Evolutionary conservation across 2,329 filamentous ascomycete species (phyloP).

Genomic region (Botrytis hyacinthi): DNA sequence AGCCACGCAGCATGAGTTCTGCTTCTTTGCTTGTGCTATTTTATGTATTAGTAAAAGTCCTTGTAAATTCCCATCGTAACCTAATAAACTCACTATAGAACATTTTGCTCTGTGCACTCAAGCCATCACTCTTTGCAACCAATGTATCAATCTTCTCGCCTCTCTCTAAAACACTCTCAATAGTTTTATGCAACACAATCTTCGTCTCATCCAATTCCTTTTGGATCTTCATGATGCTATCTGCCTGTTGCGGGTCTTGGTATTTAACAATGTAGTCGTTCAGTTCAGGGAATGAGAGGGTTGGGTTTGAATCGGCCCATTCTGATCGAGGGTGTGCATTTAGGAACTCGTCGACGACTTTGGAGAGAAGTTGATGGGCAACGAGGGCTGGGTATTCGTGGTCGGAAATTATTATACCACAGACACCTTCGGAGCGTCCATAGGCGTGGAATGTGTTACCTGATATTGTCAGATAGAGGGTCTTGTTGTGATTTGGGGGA

Average conservation of each 20-base stretch:
- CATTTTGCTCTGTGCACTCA: slow-evolving; percentile 94
- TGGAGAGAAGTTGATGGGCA: slow-evolving; percentile 82
- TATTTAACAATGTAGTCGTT: slow-evolving; percentile 70
- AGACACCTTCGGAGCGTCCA: slow-evolving; percentile 69
- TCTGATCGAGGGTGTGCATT: slow-evolving; percentile 68
- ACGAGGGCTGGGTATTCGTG: slow-evolving; percentile 74
- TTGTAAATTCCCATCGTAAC: background rate
- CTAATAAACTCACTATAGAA: slow-evolving; percentile 71
- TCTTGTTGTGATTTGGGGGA: background rate
- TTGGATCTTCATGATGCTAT: slow-evolving; percentile 94
- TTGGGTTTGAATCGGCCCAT: slow-evolving; percentile 57
- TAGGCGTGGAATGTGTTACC: slow-evolving; percentile 78
- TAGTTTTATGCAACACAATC: slow-evolving; percentile 95
- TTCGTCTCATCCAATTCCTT: slow-evolving; percentile 97
- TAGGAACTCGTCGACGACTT: slow-evolving; percentile 85
- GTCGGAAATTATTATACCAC: slow-evolving; percentile 75
- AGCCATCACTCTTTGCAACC: slow-evolving; percentile 86
- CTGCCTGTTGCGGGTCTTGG: slow-evolving; percentile 76
- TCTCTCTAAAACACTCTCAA: slow-evolving; percentile 81
- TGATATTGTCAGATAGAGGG: slow-evolving; percentile 32
- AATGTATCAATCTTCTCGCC: slow-evolving; percentile 96
- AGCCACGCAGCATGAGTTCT: slow-evolving; percentile 72
- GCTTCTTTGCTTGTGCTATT: slow-evolving; percentile 69
- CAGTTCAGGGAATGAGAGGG: slow-evolving; percentile 67
- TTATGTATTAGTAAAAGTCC: slow-evolving; percentile 20